Evolutionary conservation across 2,329 filamentous ascomycete species (phyloP).

Genomic region (Aspergillus flavus): DNA sequence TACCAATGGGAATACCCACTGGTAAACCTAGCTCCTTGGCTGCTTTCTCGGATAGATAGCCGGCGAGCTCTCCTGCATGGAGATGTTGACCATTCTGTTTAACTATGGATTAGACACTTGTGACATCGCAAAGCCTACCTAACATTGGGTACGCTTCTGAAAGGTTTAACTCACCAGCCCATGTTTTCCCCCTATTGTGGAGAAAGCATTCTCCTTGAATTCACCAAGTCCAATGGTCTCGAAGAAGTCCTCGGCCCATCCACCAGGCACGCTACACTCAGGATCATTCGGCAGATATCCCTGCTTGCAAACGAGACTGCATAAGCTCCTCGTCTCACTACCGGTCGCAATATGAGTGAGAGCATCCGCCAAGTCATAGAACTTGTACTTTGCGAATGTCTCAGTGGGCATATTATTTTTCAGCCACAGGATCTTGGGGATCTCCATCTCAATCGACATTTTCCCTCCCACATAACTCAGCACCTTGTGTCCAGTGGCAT

Average conservation of each 20-base stretch:
- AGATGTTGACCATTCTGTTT: constrained; percentile 83
- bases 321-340: constrained; percentile 88
- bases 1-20: constrained; percentile 89
- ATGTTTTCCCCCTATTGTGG: background rate
- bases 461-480: constrained; percentile 96
- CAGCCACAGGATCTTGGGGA: constrained; percentile 96
- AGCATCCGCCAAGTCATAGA: constrained; percentile 92
- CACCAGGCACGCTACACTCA: constrained; percentile 86
- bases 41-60: constrained; percentile 81
- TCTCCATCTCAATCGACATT: constrained; percentile 99
- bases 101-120: background rate
- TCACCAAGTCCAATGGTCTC: constrained; percentile 83
- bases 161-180: background rate
- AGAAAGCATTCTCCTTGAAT: background rate
- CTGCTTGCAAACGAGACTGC: constrained; percentile 96
- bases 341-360: constrained; percentile 93
- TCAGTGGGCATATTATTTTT: constrained; percentile 97
- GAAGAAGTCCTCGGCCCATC: constrained; percentile 96
- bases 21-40: constrained; percentile 81
- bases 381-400: constrained; percentile 89
- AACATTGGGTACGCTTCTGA: background rate
- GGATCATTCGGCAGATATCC: constrained; percentile 96
- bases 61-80: constrained; percentile 89
- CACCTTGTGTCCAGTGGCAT: constrained; percentile 86
- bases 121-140: no score